Conservation (phyloP, 2,329 filamentous ascomycete genomes). For the Nothophoma quercina region DNA sequence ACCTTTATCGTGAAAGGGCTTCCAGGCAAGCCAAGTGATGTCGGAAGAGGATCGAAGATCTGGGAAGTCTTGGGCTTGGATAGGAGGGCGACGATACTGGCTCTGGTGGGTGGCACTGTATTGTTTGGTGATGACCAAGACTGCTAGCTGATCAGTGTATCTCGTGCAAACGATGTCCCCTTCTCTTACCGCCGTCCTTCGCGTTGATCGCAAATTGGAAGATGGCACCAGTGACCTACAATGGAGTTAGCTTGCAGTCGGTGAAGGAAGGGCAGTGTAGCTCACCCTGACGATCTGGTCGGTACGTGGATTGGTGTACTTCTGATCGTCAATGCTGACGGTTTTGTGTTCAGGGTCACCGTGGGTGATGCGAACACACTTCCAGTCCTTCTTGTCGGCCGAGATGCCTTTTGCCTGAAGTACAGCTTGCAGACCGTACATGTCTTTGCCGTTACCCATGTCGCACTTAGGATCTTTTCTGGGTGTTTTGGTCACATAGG, state of each 20-base stretch:
- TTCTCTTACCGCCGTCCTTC: constrained; percentile 6
- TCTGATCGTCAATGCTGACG: constrained; percentile 1
- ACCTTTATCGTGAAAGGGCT: constrained; percentile 5
- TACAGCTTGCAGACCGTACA: neutral
- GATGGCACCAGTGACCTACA: constrained; percentile 3
- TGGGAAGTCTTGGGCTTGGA: neutral
- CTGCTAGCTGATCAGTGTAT: neutral
- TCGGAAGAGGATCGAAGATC: constrained; percentile 7
- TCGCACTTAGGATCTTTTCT: constrained; percentile 6
- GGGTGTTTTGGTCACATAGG: constrained; percentile 2
- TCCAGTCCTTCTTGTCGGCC: constrained; percentile 8
- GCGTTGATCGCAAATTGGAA: constrained; percentile 10
- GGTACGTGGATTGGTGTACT: constrained; percentile 3
- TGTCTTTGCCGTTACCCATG: constrained; percentile 8
- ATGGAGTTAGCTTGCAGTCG: neutral
- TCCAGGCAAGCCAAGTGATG: constrained; percentile 12
- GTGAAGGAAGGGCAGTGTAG: neutral
- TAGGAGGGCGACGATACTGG: constrained; percentile 6
- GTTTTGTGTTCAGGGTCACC: constrained; percentile 6
- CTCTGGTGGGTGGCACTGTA: constrained; percentile 5
- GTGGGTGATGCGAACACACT: constrained; percentile 11
- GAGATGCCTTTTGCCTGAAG: constrained; percentile 3
- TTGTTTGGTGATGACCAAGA: constrained; percentile 5
- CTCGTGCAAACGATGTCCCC: neutral
- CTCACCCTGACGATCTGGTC: neutral